Base-by-base conservation (phyloP, 805 yeast species). In the Myxozyma nipponensis region DNA sequence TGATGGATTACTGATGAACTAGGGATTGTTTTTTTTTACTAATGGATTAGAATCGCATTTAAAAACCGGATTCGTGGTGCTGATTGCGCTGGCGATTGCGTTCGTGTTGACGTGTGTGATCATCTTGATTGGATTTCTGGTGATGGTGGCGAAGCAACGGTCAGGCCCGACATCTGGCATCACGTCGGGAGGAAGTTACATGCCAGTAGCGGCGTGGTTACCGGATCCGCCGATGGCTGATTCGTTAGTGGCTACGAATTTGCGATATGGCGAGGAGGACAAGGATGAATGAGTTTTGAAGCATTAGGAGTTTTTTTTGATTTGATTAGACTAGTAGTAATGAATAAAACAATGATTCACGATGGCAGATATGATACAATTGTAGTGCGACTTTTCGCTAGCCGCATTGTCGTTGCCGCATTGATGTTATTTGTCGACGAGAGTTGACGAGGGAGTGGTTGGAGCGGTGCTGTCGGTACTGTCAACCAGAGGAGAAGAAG, bases 61-160 rank as follows among this genome's bases (percentile, higher is more conserved):
- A 66, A 66, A 72, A 10, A 64, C 78, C 19, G 90, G 93, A 0
- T 82, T 76, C 59, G 82, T 84, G 25, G 88, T 83, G 2, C 75
- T 86, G 25, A 77, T 84, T 39, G 79, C 85, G 0, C 72, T 83
- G 38, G 93, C 89, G 0, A 70, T 82, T 47, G 80, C 91, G 0
- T 58, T 85, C 28, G 86, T 75, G 1, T 68, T 80, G 15, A 68
- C 74, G 56, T 56, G 69, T 28, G 47, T 76, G 7, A 50, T 78
- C 24, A 66, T 74, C 6, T 65, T 65, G 18, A 60, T 69, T 47
- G 84, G 75, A 49, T 66, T 70, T 24, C 56, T 71, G 3, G 75
- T 75, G 32, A 72, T 68, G 42, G 65, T 28, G 13, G 7, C 13
- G 13, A 7, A 13, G 7, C 7, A 28, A 9, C 32, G 32, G 7